Evolutionary conservation across 768 basidiomycete genomes (phyloP), one percentile per base, ranked within the genome.

Genomic region (Leccinum incarnatum): DNA sequence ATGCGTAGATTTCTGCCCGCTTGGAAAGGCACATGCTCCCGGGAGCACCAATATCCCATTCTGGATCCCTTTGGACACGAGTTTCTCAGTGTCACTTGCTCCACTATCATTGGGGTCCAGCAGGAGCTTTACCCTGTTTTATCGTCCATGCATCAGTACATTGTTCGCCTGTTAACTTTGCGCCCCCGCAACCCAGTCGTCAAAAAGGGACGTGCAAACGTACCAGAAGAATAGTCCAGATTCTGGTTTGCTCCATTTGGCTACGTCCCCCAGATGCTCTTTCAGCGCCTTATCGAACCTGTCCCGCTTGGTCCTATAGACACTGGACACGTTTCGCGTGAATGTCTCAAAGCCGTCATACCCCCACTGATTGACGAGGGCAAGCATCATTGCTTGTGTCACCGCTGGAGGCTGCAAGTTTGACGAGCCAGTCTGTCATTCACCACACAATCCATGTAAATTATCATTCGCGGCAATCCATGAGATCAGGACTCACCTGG

Each of bases 1-100:
- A 69, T 87, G 88, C 25, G 83, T 75, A 19, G 86, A 85, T 69
- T 79, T 83, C 29, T 79, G 74, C 15, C 83, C 84, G 58, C 81
- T 84, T 12, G 90, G 89, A 56, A 86, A 75, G 74, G 91, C 91
- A n/a, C 83, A 83, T 3, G 79, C 83, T 14, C 91, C 91, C 4
- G 93, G 92, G 10, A 95, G 80, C 36, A 88, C 91, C 23, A 94
- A 81, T 11, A 93, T 89, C n/a, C 92, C 92, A 25, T 82, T 81
- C 64, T 84, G 83, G 49, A 89, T 79, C 9, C 90, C 91, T 4
- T 83, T 85, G 21, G 81, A 85, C 53, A 79, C 78, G 67, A 93
- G 68, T 19, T 75, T 72, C 66, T 83, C 81, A 3, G 89, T 89
- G 71, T 94, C 88, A 25, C 78, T 80, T 57, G 79, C 77, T 32